Evolutionary conservation across 1,284 basidiomycete species (phyloP), one percentile per base, ranked within the genome.

Genomic region (Thelephora terrestris): DNA sequence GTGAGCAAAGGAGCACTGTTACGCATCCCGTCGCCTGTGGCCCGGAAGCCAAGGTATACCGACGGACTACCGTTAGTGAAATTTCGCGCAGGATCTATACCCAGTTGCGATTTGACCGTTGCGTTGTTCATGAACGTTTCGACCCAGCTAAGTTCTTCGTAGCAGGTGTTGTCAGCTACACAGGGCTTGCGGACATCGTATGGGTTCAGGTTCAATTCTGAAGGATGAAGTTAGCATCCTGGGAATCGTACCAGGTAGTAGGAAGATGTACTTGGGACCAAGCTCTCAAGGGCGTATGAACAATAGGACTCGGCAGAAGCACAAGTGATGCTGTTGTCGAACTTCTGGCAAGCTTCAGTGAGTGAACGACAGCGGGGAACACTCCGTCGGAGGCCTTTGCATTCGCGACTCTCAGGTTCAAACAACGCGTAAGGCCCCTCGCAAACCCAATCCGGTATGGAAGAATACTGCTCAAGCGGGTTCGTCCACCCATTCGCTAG

Each of bases 141-240:
- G 58, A 91, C 80, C 82, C 84, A 91, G 32, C 66, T 61, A 75
- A 92, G 82, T 64, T 93, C 74, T 51, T 67, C 70, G 67, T 90
- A 91, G 67, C 86, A 90, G 2, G 88, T 68, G 14, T 74, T 68
- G 21, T 82, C 81, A 55, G 89, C 82, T 32, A 9, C 40, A 58
- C 93, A 97, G 52, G 72, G 73, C 53, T 67, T 73, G 50, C 93
- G 81, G 10, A 93, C 85, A 58, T 97, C 94, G 63, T 95, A 95
- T 29, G 85, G 77, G 64, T 86, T 86, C 37, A 73, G 60, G 5
- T 79, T 81, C 58, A 76, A 72, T 64, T 79, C 81, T 83, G 50
- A 20, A 47, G 29, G 20, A 40, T 14, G 21, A 40, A 25, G 42
- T 21, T 9, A 24, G 10, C 29, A n/a, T 12, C 9, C 16, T 7